phyloP scores from a whole-genome alignment of 2,329 filamentous ascomycete species.

The Neonectria hederae region DNA sequence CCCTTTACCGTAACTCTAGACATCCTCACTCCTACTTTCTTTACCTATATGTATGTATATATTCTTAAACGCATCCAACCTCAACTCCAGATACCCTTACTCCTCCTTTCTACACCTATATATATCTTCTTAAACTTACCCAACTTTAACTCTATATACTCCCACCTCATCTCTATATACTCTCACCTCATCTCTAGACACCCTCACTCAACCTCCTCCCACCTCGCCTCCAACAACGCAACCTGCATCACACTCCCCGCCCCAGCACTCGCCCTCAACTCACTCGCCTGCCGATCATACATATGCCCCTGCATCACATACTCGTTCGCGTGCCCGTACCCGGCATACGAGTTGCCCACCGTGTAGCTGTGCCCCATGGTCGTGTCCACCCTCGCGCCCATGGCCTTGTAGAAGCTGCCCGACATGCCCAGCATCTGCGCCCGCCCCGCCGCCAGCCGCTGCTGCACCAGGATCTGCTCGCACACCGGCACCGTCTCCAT shows the following conservation, averaged over 20 bases:
- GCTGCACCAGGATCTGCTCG: conserved; percentile 41
- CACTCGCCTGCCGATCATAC: conserved; percentile 44
- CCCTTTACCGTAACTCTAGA: too few species aligned
- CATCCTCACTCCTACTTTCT: too few species aligned
- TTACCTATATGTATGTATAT: too few species aligned
- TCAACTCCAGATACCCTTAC: too few species aligned
- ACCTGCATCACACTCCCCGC: conserved; percentile 32
- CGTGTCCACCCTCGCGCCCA: conserved; percentile 32
- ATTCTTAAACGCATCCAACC: too few species aligned
- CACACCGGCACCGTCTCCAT: conserved; percentile 42
- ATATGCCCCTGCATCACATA: conserved; percentile 43
- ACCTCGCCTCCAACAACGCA: conserved; percentile 45
- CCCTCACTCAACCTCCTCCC: conserved; percentile 48
- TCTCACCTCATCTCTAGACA: too few species aligned
- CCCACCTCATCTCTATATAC: too few species aligned
- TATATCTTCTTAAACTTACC: too few species aligned
- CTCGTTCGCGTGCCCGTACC: conserved; percentile 46
- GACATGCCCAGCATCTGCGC: conserved; percentile 39
- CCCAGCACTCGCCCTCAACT: conserved; percentile 26
- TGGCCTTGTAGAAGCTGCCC: conserved; percentile 40
- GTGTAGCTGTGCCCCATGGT: conserved; percentile 35
- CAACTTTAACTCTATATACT: too few species aligned
- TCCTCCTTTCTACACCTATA: too few species aligned
- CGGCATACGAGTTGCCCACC: conserved; percentile 45
- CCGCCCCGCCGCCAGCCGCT: conserved; percentile 37